These are phyloP conservation scores for Yamadazyma ubonensis DNA, from an alignment of 805 yeast species.

Conservation along the genomic window DNA sequence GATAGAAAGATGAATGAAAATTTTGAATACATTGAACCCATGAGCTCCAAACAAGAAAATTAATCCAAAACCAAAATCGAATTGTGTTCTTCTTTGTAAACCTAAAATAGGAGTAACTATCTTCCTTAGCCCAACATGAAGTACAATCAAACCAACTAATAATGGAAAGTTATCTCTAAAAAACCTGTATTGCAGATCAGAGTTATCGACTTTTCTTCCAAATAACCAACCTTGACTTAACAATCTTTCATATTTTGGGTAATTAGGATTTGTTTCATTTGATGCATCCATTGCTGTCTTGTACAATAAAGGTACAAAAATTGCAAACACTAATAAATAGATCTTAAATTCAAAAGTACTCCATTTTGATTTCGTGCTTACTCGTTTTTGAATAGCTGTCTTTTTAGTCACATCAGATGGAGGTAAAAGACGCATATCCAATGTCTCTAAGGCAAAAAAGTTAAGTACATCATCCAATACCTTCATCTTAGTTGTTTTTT, in stretches of 20 bases:
- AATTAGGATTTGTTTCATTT: conserved; percentile 71
- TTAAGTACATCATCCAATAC: conserved; percentile 20
- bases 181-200: conserved; percentile 85
- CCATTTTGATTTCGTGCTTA: conserved; percentile 62
- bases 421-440: conserved; percentile 51
- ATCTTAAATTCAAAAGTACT: conserved; percentile 68
- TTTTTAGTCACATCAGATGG: conserved; percentile 32
- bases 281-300: conserved; percentile 81
- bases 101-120: conserved; percentile 19
- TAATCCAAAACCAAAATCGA: conserved; percentile 73
- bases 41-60: conserved; percentile 71
- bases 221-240: conserved; percentile 84
- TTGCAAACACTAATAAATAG: conserved; percentile 59
- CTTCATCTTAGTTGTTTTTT: no score
- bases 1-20: conserved; percentile 55
- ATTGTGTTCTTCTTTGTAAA: conserved; percentile 46
- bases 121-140: conserved; percentile 56
- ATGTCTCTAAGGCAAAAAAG: conserved; percentile 51
- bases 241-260: conserved; percentile 55
- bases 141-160: conserved; percentile 50
- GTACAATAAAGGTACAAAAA: conserved; percentile 81
- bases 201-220: conserved; percentile 88
- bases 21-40: conserved; percentile 69
- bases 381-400: conserved; percentile 29
- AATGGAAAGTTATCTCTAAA: conserved; percentile 78